These are phyloP conservation scores for Boletus insuetus DNA, from an alignment of 768 basidiomycete genomes.

Conservation along the genomic window DNA sequence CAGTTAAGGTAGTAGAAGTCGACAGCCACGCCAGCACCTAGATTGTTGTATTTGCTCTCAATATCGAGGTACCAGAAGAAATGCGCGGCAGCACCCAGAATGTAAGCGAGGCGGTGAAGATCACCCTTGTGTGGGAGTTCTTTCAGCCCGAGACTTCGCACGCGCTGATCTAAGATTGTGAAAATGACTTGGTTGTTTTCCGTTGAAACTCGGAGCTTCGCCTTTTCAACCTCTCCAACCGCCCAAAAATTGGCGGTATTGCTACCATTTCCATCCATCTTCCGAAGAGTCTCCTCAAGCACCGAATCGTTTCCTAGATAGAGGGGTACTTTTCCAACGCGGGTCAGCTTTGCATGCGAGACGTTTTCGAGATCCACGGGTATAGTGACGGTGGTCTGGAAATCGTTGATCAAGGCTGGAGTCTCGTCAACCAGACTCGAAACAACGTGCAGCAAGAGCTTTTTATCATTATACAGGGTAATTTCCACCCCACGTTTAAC, in stretches of 20 bases:
- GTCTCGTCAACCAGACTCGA: slow-evolving; percentile 2
- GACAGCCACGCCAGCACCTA: neutral
- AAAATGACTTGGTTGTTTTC: neutral
- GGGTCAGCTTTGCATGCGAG: neutral
- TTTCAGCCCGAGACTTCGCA: neutral
- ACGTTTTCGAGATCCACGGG: neutral
- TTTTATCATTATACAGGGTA: slow-evolving; percentile 14
- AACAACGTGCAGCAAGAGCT: neutral
- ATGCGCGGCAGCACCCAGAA: slow-evolving; percentile 15
- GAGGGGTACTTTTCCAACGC: slow-evolving; percentile 4
- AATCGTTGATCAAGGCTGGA: slow-evolving; percentile 9
- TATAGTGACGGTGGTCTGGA: slow-evolving; percentile 3
- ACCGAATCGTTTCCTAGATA: neutral
- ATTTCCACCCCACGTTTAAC: slow-evolving; percentile 17
- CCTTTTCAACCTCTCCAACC: neutral
- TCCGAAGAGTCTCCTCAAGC: neutral
- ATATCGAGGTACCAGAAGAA: slow-evolving; percentile 24
- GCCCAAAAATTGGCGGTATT: neutral
- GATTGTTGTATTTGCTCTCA: neutral
- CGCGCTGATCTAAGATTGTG: neutral
- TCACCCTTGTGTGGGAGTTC: neutral
- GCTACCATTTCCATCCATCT: neutral
- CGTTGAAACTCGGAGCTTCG: neutral
- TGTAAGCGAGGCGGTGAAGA: neutral
- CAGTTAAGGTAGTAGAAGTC: slow-evolving; percentile 8